Evolutionary conservation across 345 rosid genomes (phyloP).

Genomic region (Arabis alpina): DNA sequence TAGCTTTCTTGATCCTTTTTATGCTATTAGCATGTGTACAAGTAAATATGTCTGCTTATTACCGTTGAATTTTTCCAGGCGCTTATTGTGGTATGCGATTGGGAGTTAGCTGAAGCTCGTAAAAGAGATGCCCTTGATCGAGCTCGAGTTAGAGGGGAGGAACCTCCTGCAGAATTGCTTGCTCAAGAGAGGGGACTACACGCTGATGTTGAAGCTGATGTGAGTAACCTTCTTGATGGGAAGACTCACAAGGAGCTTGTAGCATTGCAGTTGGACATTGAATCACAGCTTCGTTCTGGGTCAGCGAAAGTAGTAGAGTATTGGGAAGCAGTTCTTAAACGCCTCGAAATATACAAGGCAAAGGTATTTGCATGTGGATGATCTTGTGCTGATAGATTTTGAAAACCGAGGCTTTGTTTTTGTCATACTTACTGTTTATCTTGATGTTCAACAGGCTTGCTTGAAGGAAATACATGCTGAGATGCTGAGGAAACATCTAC

Average conservation of each 20-base stretch:
- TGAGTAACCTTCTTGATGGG: constrained; percentile 75
- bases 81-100: constrained; percentile 82
- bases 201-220: constrained; percentile 85
- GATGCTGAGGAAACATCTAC: constrained; percentile 78
- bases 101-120: constrained; percentile 95
- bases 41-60: constrained; percentile 23
- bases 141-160: constrained; percentile 94
- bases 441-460: constrained; percentile 65
- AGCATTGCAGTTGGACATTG: constrained; percentile 67
- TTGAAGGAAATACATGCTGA: constrained; percentile 89
- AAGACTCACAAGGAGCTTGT: constrained; percentile 76
- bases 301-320: constrained; percentile 95
- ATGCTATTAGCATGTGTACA: not conserved
- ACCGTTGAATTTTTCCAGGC: constrained; percentile 55
- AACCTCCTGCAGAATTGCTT: constrained; percentile 89
- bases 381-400: constrained; percentile 5
- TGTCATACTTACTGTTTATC: constrained; percentile 23
- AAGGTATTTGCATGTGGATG: constrained; percentile 57
- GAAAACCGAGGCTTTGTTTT: not conserved
- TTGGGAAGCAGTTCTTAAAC: constrained; percentile 94
- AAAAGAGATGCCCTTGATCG: constrained; percentile 88
- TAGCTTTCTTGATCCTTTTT: constrained; percentile 2
- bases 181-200: constrained; percentile 95
- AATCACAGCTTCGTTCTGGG: constrained; percentile 83
- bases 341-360: constrained; percentile 91